A percentile compares a stretch with the other conserved stretches of the same genome.
Conservation (phyloP, 192 early-diverging fungal species). For the Globomyces pollinis-pini region DNA sequence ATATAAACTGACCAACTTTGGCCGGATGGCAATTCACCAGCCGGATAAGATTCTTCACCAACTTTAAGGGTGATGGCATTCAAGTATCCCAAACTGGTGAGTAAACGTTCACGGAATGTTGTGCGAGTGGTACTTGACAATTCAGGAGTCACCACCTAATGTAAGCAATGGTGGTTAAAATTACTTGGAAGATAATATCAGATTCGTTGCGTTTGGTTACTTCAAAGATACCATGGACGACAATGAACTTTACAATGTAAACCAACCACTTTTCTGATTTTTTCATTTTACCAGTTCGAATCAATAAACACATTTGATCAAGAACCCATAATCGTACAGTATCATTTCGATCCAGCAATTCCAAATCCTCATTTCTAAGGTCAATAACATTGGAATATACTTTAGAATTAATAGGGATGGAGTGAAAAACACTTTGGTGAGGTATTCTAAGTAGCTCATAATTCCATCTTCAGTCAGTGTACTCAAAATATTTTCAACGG, state of each 20-base stretch:
- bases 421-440: conserved; percentile 60
- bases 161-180: too few relatives aligned
- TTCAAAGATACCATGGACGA: conserved; percentile 67
- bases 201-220: conserved; percentile 38
- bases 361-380: not conserved
- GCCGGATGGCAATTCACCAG: not conserved
- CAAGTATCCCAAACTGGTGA: conserved; percentile 63
- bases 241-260: conserved; percentile 57
- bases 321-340: conserved; percentile 67
- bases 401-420: conserved; percentile 16
- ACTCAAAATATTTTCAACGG: conserved; percentile 67
- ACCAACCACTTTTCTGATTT: conserved; percentile 67
- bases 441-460: conserved; percentile 61
- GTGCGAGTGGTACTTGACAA: conserved; percentile 49
- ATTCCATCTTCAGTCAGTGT: conserved; percentile 63
- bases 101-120: conserved; percentile 54
- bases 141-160: conserved; percentile 43
- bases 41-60: not conserved
- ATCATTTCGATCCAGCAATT: conserved; percentile 9
- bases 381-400: not conserved
- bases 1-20: not conserved
- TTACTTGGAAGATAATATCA: conserved; percentile 19
- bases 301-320: conserved; percentile 71
- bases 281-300: conserved; percentile 66
- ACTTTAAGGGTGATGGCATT: conserved; percentile 40